A percentile compares a stretch with the other conserved stretches of the same genome.
Conservation (phyloP, 2,329 filamentous ascomycete genomes). For the Talaromyces albobiverticillius region DNA sequence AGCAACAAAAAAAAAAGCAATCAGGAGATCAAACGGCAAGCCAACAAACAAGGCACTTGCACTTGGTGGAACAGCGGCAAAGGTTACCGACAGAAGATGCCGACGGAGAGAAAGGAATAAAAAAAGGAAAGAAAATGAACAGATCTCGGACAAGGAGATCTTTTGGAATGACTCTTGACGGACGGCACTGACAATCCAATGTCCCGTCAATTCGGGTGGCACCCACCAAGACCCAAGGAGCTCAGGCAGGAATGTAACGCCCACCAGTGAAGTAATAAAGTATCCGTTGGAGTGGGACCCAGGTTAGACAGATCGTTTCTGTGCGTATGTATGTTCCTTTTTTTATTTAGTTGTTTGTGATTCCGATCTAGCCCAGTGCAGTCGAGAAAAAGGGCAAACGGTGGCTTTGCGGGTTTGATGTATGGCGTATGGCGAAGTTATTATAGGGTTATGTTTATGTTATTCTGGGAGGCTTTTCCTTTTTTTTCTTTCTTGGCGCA, state of each 20-base stretch:
- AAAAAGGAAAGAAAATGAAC: background rate
- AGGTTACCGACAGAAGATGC: slow-evolving; percentile 17
- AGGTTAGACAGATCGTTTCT: too few species aligned
- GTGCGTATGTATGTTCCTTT: too few species aligned
- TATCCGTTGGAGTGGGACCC: slow-evolving; percentile 9
- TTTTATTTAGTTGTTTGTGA: too few species aligned
- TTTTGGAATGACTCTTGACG: slow-evolving; percentile 32
- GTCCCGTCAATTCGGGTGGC: slow-evolving; percentile 16
- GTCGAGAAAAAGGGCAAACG: slow-evolving; percentile 10
- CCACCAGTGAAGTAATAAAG: slow-evolving; percentile 16
- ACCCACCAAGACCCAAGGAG: slow-evolving; percentile 18
- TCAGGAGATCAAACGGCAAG: background rate
- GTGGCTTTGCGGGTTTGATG: too few species aligned
- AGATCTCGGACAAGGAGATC: slow-evolving; percentile 29
- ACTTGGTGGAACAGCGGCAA: slow-evolving; percentile 9
- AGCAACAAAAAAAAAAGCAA: background rate
- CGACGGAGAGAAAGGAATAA: slow-evolving; percentile 14
- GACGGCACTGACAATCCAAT: too few species aligned
- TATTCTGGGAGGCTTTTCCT: background rate
- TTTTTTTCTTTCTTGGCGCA: background rate
- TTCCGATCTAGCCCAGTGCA: background rate
- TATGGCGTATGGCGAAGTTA: too few species aligned
- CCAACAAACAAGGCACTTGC: slow-evolving; percentile 9
- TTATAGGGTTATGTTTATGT: background rate
- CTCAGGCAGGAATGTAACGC: slow-evolving; percentile 33